Evolutionary conservation across 768 basidiomycete species (phyloP), one percentile per base, ranked within the genome.

Genomic region (Baorangia bicolor): DNA sequence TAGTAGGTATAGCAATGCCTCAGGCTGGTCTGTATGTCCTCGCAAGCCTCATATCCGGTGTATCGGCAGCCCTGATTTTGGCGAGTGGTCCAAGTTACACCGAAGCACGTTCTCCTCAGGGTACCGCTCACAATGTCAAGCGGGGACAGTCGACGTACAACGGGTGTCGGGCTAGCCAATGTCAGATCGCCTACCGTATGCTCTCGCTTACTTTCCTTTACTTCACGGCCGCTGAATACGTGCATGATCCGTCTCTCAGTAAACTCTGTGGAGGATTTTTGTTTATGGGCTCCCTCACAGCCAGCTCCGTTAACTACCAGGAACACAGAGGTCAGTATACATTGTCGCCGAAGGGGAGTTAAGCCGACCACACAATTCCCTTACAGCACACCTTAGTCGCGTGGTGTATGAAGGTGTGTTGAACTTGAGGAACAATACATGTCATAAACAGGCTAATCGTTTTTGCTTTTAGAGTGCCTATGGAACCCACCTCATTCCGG

Each of bases 401-500:
- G 30, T 87, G 78, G 77, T 86, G 85, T 61, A 65, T 65, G 38
- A 72, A 83, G 68, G 76, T 68, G 51, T 37, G 65, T 67, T 28
- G 13, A 23, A 41, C 21, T 39, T 51, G 40, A 11, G n/a, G 38
- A 45, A 27, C 25, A 23, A 41, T 33, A 35, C 41, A 25, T 35
- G 44, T 40, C 35, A 53, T 35, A 20, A 16, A 37, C 20, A 34
- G n/a, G 25, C 34, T 54, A 16, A 51, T 35, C 10, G 21, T 33
- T 33, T 35, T 47, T 39, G n/a, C n/a, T 28, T 43, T 48, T 53
- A 86, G 84, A 68, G 73, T 59, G 82, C 81, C 35, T 78, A 83
- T 45, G 88, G 87, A 30, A 79, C 82, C 14, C 84, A 83, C 46
- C 66, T 87, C 61, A 88, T 92, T 58, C 90, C 88, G 12, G 81